A percentile compares a stretch with the other conserved stretches of the same genome.
These are phyloP conservation scores for Serendipita indica DNA, from an alignment of 768 basidiomycete species.

Conservation along the genomic window DNA sequence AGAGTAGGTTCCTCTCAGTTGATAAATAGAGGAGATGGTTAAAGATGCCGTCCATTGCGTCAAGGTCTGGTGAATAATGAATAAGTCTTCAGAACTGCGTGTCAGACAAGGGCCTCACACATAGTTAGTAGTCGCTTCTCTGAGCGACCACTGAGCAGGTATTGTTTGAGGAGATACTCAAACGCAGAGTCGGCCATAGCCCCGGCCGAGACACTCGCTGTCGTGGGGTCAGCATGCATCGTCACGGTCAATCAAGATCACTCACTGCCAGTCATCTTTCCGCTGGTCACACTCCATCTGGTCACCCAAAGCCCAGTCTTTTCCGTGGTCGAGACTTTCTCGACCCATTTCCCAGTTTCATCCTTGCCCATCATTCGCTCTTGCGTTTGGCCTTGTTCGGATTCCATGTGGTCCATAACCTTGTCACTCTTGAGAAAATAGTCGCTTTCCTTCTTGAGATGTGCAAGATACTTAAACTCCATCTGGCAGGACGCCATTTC, in stretches of 20 bases:
- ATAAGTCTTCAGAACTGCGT: not conserved
- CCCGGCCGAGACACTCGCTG: not conserved
- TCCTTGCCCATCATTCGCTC: not conserved
- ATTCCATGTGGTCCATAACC: not conserved
- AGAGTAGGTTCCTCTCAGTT: constrained; percentile 16
- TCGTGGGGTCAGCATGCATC: not conserved
- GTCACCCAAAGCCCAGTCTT: constrained; percentile 12
- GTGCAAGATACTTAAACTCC: constrained; percentile 15
- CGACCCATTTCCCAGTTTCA: not conserved
- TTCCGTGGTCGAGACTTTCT: not conserved
- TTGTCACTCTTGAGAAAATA: constrained; percentile 5
- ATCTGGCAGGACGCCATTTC: constrained; percentile 14
- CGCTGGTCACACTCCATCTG: constrained; percentile 10
- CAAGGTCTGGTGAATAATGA: constrained; percentile 13
- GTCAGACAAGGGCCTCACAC: constrained; percentile 14
- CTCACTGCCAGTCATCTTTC: constrained; percentile 11
- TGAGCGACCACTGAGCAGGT: constrained; percentile 14
- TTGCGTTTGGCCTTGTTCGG: not conserved
- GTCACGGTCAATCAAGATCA: not conserved
- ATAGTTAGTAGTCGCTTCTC: constrained; percentile 15
- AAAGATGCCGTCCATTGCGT: constrained; percentile 16
- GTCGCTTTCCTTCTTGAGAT: constrained; percentile 10
- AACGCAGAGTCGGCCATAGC: constrained; percentile 12
- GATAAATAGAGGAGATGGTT: constrained; percentile 18
- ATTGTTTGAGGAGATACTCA: constrained; percentile 19